Evolutionary conservation across 306 rosid genomes (phyloP).

Genomic region (Trifolium subterraneum): DNA sequence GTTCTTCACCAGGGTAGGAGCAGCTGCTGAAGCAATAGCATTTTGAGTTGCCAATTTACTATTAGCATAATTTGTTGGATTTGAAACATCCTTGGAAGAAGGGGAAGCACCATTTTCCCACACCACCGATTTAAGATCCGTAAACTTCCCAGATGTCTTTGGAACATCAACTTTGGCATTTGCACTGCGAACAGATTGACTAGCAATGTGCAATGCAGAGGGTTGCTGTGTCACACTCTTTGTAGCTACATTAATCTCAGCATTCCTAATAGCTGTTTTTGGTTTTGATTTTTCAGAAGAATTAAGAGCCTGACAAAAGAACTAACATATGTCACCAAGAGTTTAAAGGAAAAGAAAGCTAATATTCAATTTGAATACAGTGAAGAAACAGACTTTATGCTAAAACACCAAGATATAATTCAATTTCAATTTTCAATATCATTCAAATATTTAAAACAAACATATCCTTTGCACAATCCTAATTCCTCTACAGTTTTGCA

Average conservation of each 20-base stretch:
- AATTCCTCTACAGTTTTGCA: background rate
- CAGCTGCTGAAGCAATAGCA: slow-evolving; percentile 62
- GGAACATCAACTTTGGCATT: slow-evolving; percentile 70
- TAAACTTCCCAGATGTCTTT: slow-evolving; percentile 91
- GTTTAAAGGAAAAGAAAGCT: background rate
- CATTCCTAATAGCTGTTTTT: slow-evolving; percentile 60
- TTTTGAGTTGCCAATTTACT: slow-evolving; percentile 64
- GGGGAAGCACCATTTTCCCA: slow-evolving; percentile 82
- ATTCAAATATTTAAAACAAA: slow-evolving; percentile 5
- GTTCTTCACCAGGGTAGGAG: slow-evolving; percentile 69
- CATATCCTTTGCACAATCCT: slow-evolving; percentile 2
- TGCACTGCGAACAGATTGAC: slow-evolving; percentile 73
- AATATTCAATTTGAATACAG: slow-evolving; percentile 1
- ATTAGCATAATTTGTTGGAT: slow-evolving; percentile 61
- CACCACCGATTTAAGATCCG: slow-evolving; percentile 78
- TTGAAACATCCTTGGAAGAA: slow-evolving; percentile 73
- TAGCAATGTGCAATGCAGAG: slow-evolving; percentile 53
- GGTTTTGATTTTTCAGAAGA: slow-evolving; percentile 90
- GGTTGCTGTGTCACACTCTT: slow-evolving; percentile 73
- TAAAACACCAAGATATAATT: slow-evolving; percentile 9
- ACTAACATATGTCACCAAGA: slow-evolving; percentile 16
- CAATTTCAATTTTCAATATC: slow-evolving; percentile 10
- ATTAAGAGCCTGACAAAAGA: slow-evolving; percentile 60
- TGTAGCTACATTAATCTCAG: slow-evolving; percentile 60
- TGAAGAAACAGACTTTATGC: background rate